Base-by-base conservation (phyloP, 768 basidiomycete genomes). In the Amanita exitialis region DNA sequence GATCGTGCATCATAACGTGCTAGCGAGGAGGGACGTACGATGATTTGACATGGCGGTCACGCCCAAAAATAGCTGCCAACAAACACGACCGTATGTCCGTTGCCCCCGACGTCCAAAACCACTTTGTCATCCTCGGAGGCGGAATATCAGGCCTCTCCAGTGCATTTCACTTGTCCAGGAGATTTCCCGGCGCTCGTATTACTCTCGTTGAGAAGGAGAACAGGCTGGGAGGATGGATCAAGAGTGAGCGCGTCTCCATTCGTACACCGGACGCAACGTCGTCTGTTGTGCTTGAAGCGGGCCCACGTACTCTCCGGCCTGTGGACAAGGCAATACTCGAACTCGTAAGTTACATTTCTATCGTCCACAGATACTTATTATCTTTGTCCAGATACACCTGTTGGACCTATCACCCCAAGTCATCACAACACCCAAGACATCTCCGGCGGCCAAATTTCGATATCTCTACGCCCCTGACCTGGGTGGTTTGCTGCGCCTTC, bases 201-300 rank as follows among this genome's bases (percentile, higher is more conserved):
- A 76, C 80, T 1, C 59, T 98, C 10, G 56, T 94, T 23, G 93
- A 97, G 58, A 78, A 72, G 54, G 66, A 78, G 6, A 44, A 65
- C 1, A 70, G 79, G 2, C 63, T 86, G 4, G 95, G 95, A 10
- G 95, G 95, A n/a, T 97, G 93, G 94, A 77, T 91, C 0, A 72
- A 68, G 47, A 86, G 77, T 44, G 74, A 80, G 51, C 73, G 75
- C 71, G 83, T 18, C 56, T 66, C 6, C 56, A 87, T 7, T 60
- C 56, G 28, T 44, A 55, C 4, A 47, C 47, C 18, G 47, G 38
- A 7, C 58, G 63, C 5, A 73, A 90, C 10, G 60, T 88, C 3
- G 4, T 60, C 65, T 4, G 73, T 92, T 8, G 61, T 89, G 3
- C 69, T 97, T 4, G 95, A 99, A 69, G 74, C 78, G 20, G 95